Conservation (phyloP, 2,329 filamentous ascomycete species). For the Alternaria solani region DNA sequence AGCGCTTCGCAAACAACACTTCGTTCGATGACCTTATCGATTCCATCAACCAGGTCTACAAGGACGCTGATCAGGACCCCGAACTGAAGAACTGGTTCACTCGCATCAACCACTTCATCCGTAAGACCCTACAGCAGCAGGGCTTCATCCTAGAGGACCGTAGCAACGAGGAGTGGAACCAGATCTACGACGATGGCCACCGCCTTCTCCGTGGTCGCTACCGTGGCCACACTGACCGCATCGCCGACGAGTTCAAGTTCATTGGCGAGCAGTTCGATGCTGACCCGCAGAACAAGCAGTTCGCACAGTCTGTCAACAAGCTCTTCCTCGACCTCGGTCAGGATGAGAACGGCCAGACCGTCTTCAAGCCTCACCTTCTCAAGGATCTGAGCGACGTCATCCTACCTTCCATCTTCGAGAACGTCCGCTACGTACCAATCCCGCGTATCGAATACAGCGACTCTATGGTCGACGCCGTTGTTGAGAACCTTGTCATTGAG, state of each 20-base stretch:
- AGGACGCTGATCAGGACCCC: conserved; percentile 83
- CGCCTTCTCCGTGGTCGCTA: conserved; percentile 91
- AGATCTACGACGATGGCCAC: conserved; percentile 82
- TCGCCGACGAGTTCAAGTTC: conserved; percentile 91
- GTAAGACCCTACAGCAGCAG: conserved; percentile 84
- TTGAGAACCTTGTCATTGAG: conserved; percentile 95
- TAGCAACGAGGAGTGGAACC: conserved; percentile 82
- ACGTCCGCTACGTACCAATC: conserved; percentile 86
- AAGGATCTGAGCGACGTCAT: conserved; percentile 91
- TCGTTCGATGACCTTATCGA: conserved; percentile 87
- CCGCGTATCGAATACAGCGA: conserved; percentile 95
- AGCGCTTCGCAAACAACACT: conserved; percentile 95
- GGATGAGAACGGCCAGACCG: conserved; percentile 81
- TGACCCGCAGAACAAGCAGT: conserved; percentile 84
- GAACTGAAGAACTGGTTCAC: conserved; percentile 93
- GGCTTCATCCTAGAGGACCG: conserved; percentile 87
- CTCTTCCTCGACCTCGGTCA: conserved; percentile 91
- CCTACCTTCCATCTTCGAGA: conserved; percentile 81
- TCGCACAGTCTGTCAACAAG: conserved; percentile 78
- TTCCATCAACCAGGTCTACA: conserved; percentile 84
- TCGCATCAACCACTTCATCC: conserved; percentile 76
- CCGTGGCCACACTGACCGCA: conserved; percentile 80
- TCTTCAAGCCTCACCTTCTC: conserved; percentile 91
- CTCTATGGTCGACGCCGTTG: conserved; percentile 80
- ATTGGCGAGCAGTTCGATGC: conserved; percentile 86